These are phyloP conservation scores for Xylaria sp. DNA, from an alignment of 2,329 filamentous ascomycete species.

Conservation along the genomic window DNA sequence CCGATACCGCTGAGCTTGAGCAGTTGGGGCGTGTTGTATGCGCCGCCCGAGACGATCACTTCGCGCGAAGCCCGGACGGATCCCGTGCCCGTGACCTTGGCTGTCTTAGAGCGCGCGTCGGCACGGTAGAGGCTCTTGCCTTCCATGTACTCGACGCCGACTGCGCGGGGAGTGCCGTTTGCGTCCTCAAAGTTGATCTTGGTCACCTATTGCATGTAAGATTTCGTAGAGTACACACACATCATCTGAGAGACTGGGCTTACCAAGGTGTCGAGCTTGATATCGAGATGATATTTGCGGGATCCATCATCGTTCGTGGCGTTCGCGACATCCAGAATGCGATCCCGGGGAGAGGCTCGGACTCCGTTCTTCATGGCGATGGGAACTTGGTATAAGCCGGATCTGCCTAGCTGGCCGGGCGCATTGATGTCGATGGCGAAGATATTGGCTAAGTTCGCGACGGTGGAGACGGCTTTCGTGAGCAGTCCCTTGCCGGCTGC, in stretches of 20 bases:
- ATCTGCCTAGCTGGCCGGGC: slow-evolving; percentile 45
- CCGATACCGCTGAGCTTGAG: slow-evolving; percentile 61
- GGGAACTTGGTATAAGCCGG: slow-evolving; percentile 64
- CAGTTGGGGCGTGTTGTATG: slow-evolving; percentile 60
- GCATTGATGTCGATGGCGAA: slow-evolving; percentile 60
- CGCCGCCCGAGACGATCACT: slow-evolving; percentile 61
- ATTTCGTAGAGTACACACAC: neutral
- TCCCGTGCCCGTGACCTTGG: slow-evolving; percentile 40
- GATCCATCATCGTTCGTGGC: slow-evolving; percentile 59
- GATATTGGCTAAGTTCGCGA: slow-evolving; percentile 16
- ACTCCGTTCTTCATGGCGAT: slow-evolving; percentile 56
- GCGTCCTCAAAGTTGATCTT: slow-evolving; percentile 53
- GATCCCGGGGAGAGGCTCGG: slow-evolving; percentile 62
- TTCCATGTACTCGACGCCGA: slow-evolving; percentile 56
- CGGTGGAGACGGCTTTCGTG: slow-evolving; percentile 44
- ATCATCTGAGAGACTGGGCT: neutral
- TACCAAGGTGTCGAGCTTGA: slow-evolving; percentile 49
- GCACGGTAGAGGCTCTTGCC: slow-evolving; percentile 57
- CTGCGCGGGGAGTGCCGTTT: slow-evolving; percentile 49
- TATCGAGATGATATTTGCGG: slow-evolving; percentile 55
- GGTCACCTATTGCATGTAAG: slow-evolving; percentile 49
- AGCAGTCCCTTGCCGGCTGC: slow-evolving; percentile 54
- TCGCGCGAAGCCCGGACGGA: slow-evolving; percentile 54
- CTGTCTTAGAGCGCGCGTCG: slow-evolving; percentile 51
- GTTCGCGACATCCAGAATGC: slow-evolving; percentile 60